phyloP scores from a whole-genome alignment of 805 yeast genomes.

The Candida ulmi region DNA sequence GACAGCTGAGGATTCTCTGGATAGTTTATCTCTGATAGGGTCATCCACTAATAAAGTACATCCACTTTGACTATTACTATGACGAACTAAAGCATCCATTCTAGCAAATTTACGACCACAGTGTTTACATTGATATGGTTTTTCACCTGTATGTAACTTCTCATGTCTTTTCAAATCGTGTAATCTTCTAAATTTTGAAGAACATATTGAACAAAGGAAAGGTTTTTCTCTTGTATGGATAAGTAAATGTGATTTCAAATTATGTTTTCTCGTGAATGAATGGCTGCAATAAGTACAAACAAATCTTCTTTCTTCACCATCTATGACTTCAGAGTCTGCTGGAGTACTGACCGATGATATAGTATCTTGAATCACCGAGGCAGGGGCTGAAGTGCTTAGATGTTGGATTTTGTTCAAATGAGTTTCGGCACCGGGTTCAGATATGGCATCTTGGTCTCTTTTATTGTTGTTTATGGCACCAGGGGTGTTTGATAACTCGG shows the following conservation, averaged over 20 bases:
- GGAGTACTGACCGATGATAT: neutral
- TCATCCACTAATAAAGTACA: slow-evolving; percentile 18
- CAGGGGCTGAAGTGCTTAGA: neutral
- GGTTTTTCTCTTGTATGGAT: slow-evolving; percentile 66
- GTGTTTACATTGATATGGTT: slow-evolving; percentile 54
- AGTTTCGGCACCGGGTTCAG: neutral
- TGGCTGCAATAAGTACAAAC: slow-evolving; percentile 57
- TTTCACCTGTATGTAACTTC: slow-evolving; percentile 71
- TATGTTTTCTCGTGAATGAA: slow-evolving; percentile 66
- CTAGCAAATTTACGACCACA: slow-evolving; percentile 68
- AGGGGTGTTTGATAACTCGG: no score
- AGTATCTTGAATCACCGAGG: neutral
- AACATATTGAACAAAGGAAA: slow-evolving; percentile 56
- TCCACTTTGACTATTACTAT: slow-evolving; percentile 40
- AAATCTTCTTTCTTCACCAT: slow-evolving; percentile 28
- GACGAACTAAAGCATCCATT: slow-evolving; percentile 71
- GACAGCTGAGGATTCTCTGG: neutral
- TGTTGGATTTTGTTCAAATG: slow-evolving; percentile 2
- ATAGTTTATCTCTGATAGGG: neutral
- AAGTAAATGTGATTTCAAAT: slow-evolving; percentile 64
- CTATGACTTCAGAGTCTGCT: neutral
- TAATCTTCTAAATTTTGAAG: slow-evolving; percentile 57
- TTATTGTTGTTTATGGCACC: no score
- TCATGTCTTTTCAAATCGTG: slow-evolving; percentile 76
- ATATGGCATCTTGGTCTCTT: no score